A percentile compares a stretch with the other conserved stretches of the same genome.
Conservation (phyloP, 441 rosid species). For the Syzygium malaccense region DNA sequence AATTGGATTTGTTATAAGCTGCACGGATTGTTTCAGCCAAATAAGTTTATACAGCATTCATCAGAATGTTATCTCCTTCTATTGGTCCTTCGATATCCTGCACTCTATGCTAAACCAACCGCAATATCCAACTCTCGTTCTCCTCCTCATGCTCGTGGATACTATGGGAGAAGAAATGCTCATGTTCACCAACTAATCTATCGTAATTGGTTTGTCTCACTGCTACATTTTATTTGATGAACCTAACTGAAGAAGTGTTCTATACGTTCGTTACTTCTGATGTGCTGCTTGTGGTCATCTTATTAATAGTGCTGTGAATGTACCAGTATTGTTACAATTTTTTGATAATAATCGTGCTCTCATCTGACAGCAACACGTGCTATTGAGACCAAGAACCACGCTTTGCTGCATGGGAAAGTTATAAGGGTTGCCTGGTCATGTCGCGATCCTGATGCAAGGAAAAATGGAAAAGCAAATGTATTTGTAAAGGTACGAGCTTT, state of each 20-base stretch:
- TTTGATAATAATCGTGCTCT: neutral
- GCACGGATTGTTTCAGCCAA: neutral
- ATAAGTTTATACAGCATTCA: neutral
- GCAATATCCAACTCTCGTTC: neutral
- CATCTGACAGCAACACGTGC: conserved; percentile 30
- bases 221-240: neutral
- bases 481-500: conserved; percentile 37
- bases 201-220: neutral
- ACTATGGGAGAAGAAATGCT: neutral
- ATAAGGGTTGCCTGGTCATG: conserved; percentile 50
- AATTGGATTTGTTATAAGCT: neutral
- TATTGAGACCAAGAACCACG: conserved; percentile 37
- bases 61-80: neutral
- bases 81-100: neutral
- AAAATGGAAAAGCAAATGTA: conserved; percentile 42
- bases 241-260: neutral
- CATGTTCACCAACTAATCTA: neutral
- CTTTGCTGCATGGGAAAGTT: conserved; percentile 33
- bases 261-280: neutral
- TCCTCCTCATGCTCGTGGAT: neutral
- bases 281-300: neutral
- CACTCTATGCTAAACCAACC: neutral
- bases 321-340: neutral
- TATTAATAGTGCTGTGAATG: neutral
- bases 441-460: conserved; percentile 46